phyloP scores from a whole-genome alignment of 2,329 filamentous ascomycete species.

The Acrodontium crateriforme region DNA sequence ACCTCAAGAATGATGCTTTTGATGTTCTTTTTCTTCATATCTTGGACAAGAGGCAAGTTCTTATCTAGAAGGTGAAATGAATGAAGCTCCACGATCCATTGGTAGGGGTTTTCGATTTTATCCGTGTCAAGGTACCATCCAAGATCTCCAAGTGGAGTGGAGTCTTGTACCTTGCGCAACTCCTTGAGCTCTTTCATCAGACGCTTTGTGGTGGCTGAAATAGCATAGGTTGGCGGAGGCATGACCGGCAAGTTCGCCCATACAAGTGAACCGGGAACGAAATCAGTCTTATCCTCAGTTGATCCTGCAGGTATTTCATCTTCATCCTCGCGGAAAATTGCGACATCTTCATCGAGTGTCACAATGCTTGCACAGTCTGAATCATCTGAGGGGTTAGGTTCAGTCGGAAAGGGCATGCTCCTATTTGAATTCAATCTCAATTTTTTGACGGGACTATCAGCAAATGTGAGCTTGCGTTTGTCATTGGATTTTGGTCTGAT shows the following conservation, averaged over 20 bases:
- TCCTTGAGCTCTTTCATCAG: conserved; percentile 52
- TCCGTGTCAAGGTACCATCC: conserved; percentile 70
- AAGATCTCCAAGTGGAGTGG: conserved; percentile 47
- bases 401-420: too few species aligned
- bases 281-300: too few species aligned
- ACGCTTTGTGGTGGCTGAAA: conserved; percentile 43
- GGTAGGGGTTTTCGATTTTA: conserved; percentile 61
- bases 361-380: conserved; percentile 33
- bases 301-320: conserved; percentile 5
- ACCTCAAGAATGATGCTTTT: conserved; percentile 67
- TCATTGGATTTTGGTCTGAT: conserved; percentile 29
- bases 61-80: conserved; percentile 29
- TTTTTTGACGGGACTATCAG: conserved; percentile 8
- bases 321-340: conserved; percentile 24
- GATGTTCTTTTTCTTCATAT: conserved; percentile 51
- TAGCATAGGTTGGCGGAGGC: conserved; percentile 52
- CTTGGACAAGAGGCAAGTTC: conserved; percentile 52
- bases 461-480: neutral
- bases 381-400: conserved; percentile 26
- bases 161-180: conserved; percentile 50
- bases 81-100: conserved; percentile 85
- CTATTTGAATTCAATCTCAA: conserved; percentile 16
- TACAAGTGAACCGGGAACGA: conserved; percentile 54
- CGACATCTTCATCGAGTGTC: conserved; percentile 36
- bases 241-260: conserved; percentile 49